Percentiles rank a stretch among this genome's conserved stretches.
phyloP scores from a whole-genome alignment of 345 rosid genomes.

The Stellera chamaejasme region DNA sequence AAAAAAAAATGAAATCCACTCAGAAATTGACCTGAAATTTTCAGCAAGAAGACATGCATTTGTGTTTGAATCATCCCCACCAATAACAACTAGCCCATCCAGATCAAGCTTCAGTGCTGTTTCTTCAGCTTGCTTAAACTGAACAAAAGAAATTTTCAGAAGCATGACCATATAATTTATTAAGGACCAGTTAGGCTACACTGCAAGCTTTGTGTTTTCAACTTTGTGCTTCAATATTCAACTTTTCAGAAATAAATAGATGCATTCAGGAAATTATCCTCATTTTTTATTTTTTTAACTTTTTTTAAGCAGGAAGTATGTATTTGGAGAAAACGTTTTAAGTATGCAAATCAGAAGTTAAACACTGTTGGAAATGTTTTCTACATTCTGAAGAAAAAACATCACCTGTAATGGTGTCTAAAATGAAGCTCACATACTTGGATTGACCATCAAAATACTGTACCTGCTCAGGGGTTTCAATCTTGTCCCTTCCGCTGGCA shows the following conservation, averaged over 20 bases:
- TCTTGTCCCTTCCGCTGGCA: conserved; percentile 98
- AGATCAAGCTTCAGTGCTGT: conserved; percentile 77
- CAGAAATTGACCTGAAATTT: conserved; percentile 51
- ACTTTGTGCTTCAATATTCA: too few species aligned
- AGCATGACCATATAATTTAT: neutral
- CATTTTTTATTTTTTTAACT: too few species aligned
- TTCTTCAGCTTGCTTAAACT: conserved; percentile 99
- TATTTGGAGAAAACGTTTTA: too few species aligned
- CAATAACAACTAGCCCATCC: conserved; percentile 91
- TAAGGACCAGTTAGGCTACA: too few species aligned
- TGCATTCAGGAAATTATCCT: neutral
- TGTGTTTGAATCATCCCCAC: conserved; percentile 99
- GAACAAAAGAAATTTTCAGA: conserved; percentile 15
- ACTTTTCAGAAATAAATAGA: neutral
- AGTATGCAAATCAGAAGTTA: too few species aligned
- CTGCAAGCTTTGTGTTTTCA: too few species aligned
- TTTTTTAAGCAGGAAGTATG: too few species aligned
- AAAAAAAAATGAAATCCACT: neutral
- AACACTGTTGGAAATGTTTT: too few species aligned
- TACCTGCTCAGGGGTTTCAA: conserved; percentile 98
- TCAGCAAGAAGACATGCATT: conserved; percentile 98
- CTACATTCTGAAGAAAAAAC: too few species aligned
- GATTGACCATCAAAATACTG: neutral
- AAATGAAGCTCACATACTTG: neutral
- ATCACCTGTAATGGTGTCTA: too few species aligned